phyloP scores from a whole-genome alignment of 495 filamentous ascomycete species.

The Amorphotheca resinae region DNA sequence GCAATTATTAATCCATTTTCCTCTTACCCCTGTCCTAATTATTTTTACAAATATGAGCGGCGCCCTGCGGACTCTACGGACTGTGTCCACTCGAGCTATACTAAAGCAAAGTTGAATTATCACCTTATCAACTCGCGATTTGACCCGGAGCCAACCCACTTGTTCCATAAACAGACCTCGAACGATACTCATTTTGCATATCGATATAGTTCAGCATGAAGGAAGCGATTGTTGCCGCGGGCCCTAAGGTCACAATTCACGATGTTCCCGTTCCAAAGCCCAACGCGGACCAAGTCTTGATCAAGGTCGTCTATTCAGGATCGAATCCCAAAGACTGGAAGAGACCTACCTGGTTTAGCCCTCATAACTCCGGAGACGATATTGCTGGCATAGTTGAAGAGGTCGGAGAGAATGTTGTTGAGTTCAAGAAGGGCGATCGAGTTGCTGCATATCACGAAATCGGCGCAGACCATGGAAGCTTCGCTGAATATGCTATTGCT shows the following conservation, averaged over 20 bases:
- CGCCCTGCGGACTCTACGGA: too few relatives aligned
- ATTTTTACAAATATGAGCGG: too few relatives aligned
- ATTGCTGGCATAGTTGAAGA: conserved; percentile 74
- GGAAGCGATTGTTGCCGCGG: conserved; percentile 23
- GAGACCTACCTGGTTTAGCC: conserved; percentile 16
- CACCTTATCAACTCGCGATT: too few relatives aligned
- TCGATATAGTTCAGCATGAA: conserved; percentile 14
- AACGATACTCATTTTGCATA: conserved; percentile 2
- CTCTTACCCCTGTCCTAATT: too few relatives aligned
- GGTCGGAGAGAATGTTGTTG: conserved; percentile 64
- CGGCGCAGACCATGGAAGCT: conserved; percentile 42
- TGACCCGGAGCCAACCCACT: too few relatives aligned
- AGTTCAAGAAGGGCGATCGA: conserved; percentile 67
- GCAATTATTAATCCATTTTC: too few relatives aligned
- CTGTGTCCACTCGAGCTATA: too few relatives aligned
- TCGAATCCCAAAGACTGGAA: conserved; percentile 82
- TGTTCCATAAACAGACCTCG: too few relatives aligned
- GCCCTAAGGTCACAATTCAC: conserved; percentile 43
- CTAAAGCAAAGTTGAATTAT: too few relatives aligned
- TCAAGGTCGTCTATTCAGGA: conserved; percentile 50
- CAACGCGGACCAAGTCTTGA: conserved; percentile 50
- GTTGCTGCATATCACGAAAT: conserved; percentile 56
- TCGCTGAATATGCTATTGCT: conserved; percentile 58
- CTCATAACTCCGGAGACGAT: conserved; percentile 87
- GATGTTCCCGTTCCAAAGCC: conserved; percentile 51